These are phyloP conservation scores for Citrullus amarus DNA, from an alignment of 306 rosid species.

Conservation along the genomic window DNA sequence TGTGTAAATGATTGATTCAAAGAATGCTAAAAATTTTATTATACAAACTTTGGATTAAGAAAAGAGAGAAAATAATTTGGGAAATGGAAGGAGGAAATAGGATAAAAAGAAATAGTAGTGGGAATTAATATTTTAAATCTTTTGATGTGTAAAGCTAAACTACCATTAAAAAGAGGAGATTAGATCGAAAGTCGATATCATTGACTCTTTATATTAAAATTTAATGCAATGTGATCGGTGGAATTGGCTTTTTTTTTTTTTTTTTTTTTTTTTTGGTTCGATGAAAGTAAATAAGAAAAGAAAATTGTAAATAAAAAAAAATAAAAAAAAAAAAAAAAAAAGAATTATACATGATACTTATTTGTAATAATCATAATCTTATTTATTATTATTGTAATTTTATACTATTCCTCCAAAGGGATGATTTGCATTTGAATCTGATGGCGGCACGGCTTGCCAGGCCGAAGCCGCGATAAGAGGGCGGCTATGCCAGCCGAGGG, in stretches of 20 bases:
- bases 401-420: background rate
- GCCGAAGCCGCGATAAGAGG: slow-evolving; percentile 83
- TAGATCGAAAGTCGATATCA: slow-evolving; percentile 8
- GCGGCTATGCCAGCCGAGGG: slow-evolving; percentile 87
- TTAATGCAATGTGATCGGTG: slow-evolving; percentile 3
- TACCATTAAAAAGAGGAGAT: background rate
- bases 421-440: background rate
- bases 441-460: slow-evolving; percentile 39
- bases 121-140: background rate
- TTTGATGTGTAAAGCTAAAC: slow-evolving; percentile 7
- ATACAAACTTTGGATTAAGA: background rate
- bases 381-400: background rate
- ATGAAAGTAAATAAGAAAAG: background rate
- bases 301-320: too few relatives aligned
- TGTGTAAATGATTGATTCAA: background rate
- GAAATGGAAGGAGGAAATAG: background rate
- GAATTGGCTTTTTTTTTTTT: background rate
- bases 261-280: background rate
- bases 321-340: too few relatives aligned
- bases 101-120: background rate
- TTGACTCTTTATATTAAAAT: slow-evolving; percentile 7
- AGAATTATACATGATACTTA: background rate
- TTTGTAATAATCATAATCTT: background rate
- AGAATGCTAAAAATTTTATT: background rate
- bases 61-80: too few relatives aligned